Conservation (phyloP, 2,329 filamentous ascomycete species). For the Cordyceps cicadae region DNA sequence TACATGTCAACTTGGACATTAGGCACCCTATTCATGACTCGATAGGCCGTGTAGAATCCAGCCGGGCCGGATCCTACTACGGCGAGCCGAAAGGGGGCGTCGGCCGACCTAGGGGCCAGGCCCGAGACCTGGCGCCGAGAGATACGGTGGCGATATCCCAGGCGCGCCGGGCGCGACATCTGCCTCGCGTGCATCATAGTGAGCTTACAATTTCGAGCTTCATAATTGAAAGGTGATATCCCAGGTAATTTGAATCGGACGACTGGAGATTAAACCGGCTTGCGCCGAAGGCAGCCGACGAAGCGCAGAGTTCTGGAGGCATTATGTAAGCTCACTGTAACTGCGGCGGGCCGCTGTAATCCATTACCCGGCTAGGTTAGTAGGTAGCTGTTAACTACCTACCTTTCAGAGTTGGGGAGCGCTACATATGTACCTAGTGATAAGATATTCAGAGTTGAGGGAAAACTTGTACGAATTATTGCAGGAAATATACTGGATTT, state of each 20-base stretch:
- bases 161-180: neutral
- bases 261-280: neutral
- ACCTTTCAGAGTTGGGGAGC: no score
- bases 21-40: slow-evolving; percentile 68
- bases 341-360: neutral
- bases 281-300: neutral
- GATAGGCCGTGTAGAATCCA: slow-evolving; percentile 88
- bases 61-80: slow-evolving; percentile 90
- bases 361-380: no score
- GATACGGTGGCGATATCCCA: neutral
- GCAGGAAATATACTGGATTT: no score
- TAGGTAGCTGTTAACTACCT: no score
- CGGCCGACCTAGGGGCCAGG: slow-evolving; percentile 19
- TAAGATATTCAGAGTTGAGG: no score
- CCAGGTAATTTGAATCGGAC: neutral
- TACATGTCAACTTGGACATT: slow-evolving; percentile 86
- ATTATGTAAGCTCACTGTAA: neutral
- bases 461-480: no score
- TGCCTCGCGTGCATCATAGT: neutral
- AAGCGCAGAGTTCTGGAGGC: neutral
- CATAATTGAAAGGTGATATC: neutral
- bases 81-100: slow-evolving; percentile 65
- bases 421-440: no score
- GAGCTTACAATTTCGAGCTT: neutral
- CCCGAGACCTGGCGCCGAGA: neutral